phyloP scores from a whole-genome alignment of 371 early-diverging fungal genomes.

The Conidiobolus coronatus region DNA sequence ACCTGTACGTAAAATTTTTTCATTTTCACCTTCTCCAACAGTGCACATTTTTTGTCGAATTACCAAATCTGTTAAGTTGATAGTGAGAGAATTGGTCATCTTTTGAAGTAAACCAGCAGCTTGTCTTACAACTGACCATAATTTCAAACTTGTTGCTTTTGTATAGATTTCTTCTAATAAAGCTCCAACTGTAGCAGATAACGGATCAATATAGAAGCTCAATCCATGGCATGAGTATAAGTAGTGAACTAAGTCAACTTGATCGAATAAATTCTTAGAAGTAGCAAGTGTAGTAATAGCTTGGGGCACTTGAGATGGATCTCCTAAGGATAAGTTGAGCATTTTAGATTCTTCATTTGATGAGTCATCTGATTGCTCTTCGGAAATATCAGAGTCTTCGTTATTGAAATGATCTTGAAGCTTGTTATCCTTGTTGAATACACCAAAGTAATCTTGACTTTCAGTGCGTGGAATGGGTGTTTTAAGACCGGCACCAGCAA shows the following conservation, averaged over 20 bases:
- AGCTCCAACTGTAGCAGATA: slow-evolving; percentile 29
- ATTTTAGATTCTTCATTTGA: slow-evolving; percentile 11
- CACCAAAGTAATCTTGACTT: slow-evolving; percentile 6
- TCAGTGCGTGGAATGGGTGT: slow-evolving; percentile 6
- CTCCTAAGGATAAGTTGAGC: slow-evolving; percentile 39
- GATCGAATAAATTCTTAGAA: slow-evolving; percentile 60
- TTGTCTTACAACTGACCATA: slow-evolving; percentile 68
- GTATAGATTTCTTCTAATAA: slow-evolving; percentile 62
- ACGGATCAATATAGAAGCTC: slow-evolving; percentile 19
- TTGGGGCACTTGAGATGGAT: slow-evolving; percentile 27
- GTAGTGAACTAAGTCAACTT: slow-evolving; percentile 61
- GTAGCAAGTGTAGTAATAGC: slow-evolving; percentile 32
- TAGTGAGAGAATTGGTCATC: slow-evolving; percentile 44
- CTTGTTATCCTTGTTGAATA: slow-evolving; percentile 14
- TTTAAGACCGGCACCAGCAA: slow-evolving; percentile 2
- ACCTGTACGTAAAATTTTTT: slow-evolving; percentile 39
- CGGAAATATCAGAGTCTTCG: slow-evolving; percentile 3
- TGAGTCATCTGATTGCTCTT: slow-evolving; percentile 3
- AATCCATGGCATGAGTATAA: slow-evolving; percentile 41
- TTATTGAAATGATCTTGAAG: slow-evolving; percentile 22
- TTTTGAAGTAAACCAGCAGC: slow-evolving; percentile 55
- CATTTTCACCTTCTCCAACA: slow-evolving; percentile 43
- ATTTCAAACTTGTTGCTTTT: slow-evolving; percentile 41
- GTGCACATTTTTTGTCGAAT: slow-evolving; percentile 60
- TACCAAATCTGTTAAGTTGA: slow-evolving; percentile 60